These are phyloP conservation scores for Podaxis sp. DNA, from an alignment of 768 basidiomycete genomes.

Conservation along the genomic window DNA sequence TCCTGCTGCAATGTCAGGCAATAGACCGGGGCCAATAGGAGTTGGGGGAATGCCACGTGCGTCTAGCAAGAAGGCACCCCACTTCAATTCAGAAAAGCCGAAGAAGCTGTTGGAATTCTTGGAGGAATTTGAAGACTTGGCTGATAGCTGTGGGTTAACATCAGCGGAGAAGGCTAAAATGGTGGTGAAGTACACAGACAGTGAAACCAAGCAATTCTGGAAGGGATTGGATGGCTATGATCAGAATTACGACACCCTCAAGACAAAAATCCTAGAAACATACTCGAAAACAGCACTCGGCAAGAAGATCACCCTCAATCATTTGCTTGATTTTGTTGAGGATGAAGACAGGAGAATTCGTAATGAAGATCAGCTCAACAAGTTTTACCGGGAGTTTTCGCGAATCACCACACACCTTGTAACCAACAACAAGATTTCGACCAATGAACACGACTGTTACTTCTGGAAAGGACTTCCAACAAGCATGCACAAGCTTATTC, in stretches of 20 bases:
- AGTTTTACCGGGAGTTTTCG: too few relatives aligned
- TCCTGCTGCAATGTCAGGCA: too few relatives aligned
- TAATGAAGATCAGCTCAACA: too few relatives aligned
- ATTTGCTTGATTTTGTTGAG: too few relatives aligned
- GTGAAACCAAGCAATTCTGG: slow-evolving; percentile 10
- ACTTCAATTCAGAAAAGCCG: neutral
- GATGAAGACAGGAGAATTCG: too few relatives aligned
- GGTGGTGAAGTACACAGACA: neutral
- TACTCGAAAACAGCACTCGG: neutral
- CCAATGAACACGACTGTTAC: too few relatives aligned
- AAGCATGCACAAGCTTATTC: too few relatives aligned
- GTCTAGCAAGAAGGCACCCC: neutral
- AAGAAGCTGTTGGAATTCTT: neutral
- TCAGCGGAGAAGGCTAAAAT: neutral
- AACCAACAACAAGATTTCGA: too few relatives aligned
- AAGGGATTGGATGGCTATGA: neutral
- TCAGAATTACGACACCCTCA: neutral
- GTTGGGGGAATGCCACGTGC: too few relatives aligned
- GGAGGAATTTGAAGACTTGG: neutral
- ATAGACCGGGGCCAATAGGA: too few relatives aligned
- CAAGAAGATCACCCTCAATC: neutral
- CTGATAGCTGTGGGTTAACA: neutral
- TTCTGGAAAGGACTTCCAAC: too few relatives aligned
- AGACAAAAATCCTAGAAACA: neutral
- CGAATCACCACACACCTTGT: too few relatives aligned